Evolutionary conservation across 306 rosid species (phyloP), one percentile per base, ranked within the genome.

Genomic region (Glycine soja): DNA sequence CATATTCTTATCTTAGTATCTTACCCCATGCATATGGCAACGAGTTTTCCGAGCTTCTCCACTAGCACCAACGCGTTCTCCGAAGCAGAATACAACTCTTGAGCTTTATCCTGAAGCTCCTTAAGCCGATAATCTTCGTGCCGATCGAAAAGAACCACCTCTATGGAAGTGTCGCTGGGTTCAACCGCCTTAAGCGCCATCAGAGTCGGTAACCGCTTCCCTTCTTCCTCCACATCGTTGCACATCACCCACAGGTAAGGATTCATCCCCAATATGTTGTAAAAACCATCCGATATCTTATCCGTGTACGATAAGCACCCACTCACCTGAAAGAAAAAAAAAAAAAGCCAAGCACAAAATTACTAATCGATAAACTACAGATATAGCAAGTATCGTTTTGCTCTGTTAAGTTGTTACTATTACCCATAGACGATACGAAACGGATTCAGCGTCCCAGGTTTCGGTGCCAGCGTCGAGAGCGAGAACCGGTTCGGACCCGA

Each of bases 341-440:
- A 38, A 38, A 4, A 73, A 74, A 86, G 3, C 40, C 30, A 24
- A 24, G 30, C 30, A 24, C 30, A 24, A 1, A 24, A 42, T 66
- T 40, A 66, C 30, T 7, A 13, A 7, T 24, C 13, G 14, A 2
- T 15, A 15, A 67, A 18, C 72, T 43, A n/a, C 47, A 46, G 5
- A 7, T 32, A 38, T 7, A 48, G n/a, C 24, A 18, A 66, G 40
- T 82, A 81, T 3, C 40, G 5, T 36, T 36, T 36, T 36, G 40
- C 40, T 36, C 0, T 24, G 2, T 45, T 75, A 16, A 2, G 63
- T 14, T 62, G 15, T 8, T 43, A 68, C 24, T 24, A 24, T 24
- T 86, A 96, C 99, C 99, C 99, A 96, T 45, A 96, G 86, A 42
- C 98, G 97, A 70, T 94, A 90, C 10, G 99, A 96, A 84, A 96